Evolutionary conservation across 164 flowering plant genomes (phyloP), one percentile per base, ranked within the genome.

Genomic region (Magnolia changhungtana): DNA sequence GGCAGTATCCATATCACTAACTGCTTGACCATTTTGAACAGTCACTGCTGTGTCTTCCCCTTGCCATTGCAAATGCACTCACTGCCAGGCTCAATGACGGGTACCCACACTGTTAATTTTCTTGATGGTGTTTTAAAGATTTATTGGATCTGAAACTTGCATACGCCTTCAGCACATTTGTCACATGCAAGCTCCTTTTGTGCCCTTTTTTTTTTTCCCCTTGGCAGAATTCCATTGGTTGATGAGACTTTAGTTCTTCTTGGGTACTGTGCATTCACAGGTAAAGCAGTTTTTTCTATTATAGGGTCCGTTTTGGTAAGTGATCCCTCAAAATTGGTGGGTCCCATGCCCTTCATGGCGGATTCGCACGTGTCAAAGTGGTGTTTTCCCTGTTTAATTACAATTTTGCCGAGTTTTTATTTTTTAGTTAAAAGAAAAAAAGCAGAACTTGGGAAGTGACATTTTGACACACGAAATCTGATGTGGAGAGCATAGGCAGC

Each of bases 1-100:
- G 45, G 7, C 45, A 37, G 45, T 37, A 37, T 37, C 45, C 45
- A 37, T 37, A 37, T 37, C 45, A 0, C 45, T 37, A 37, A 37
- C 45, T 37, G 45, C 6, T 37, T 37, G 45, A 37, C 45, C 45
- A 37, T 37, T 37, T 83, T 79, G 64, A 78, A 75, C 92, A 96
- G 98, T 88, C 98, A 14, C 82, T 96, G n/a, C 72, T 94, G 76
- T 91, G 88, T 91, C 94, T 96, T 50, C 99, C 98, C 37, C 85
- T 96, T 81, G 99, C 96, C 78, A 86, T 94, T 83, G 98, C 99
- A 73, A 94, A 94, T 87, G 87, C 89, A 2, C 96, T 96, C 75
- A 86, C 96, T 49, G 96, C 98, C 63, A 87, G 88, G 78, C 83
- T 94, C 59, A 93, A 91, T 84, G 94, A 85, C 49, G 98, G 99